These are phyloP conservation scores for Ophiostoma sp. DNA, from an alignment of 2,329 filamentous ascomycete species.

Conservation along the genomic window DNA sequence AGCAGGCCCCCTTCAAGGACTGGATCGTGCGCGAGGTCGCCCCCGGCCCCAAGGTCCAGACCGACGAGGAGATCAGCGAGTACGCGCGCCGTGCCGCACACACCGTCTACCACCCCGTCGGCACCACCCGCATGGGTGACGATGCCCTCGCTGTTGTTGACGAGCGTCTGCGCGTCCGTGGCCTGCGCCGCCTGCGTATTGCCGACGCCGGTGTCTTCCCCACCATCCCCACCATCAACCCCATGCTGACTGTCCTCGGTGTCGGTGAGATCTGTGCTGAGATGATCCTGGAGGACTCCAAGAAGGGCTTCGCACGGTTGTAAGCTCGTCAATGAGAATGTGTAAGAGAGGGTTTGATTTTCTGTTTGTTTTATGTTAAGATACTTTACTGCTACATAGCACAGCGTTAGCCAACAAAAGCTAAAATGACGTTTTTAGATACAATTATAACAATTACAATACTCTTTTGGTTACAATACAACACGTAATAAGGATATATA, in stretches of 20 bases:
- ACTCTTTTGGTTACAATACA: neutral
- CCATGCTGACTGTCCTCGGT: conserved; percentile 73
- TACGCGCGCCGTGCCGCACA: conserved; percentile 25
- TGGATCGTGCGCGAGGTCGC: conserved; percentile 34
- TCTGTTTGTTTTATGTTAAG: neutral
- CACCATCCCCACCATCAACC: conserved; percentile 27
- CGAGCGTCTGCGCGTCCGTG: conserved; percentile 26
- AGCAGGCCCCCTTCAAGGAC: conserved; percentile 25
- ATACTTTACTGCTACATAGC: conserved; percentile 10
- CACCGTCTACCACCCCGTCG: conserved; percentile 27
- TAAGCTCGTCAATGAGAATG: neutral
- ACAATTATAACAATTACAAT: neutral
- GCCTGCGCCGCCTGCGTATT: conserved; percentile 35
- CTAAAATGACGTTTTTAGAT: conserved; percentile 1
- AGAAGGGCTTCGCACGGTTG: conserved; percentile 28
- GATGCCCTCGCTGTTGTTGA: conserved; percentile 27
- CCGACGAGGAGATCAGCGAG: conserved; percentile 32
- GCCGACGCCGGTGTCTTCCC: conserved; percentile 29
- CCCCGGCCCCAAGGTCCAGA: conserved; percentile 65
- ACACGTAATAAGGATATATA: neutral
- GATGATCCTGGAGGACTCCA: conserved; percentile 69
- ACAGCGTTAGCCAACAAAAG: conserved; percentile 5
- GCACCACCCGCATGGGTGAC: conserved; percentile 28
- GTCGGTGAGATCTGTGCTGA: conserved; percentile 81
- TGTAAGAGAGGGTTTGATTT: neutral